Evolutionary conservation across 1,284 basidiomycete species (phyloP), one percentile per base, ranked within the genome.

Genomic region (Xerocomus nothofagi): DNA sequence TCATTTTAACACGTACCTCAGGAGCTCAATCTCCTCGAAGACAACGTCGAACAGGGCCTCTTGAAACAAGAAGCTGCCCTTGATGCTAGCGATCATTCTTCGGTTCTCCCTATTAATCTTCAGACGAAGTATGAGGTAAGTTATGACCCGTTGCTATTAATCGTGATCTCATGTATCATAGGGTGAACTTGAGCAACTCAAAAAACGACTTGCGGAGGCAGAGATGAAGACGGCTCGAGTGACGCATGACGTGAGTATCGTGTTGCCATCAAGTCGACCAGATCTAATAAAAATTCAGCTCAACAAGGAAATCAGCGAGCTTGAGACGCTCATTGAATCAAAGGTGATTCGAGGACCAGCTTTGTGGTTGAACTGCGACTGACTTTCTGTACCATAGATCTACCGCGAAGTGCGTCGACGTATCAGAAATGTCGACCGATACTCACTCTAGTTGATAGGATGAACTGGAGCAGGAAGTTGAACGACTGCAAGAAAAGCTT

Each of bases 291-390:
- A 51, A 27, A 12, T 55, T 20, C 59, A 93, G 89, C 79, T 93
- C 54, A 90, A 93, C 70, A 91, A 93, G 62, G 92, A 96, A 71
- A 90, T 96, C 44, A 82, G 85, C 44, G 92, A 96, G 66, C 77
- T 97, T 20, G 93, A 97, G 68, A 80, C 84, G 49, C 75, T 97
- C 38, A 84, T 96, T 31, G 93, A 97, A 69, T 82, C 90, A 49
- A 96, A 97, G 82, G 82, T 86, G 53, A 44, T 72, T 47, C 9
- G 8, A 29, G 24, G 44, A 47, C 9, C 9, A 23, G 26, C 12
- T 39, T 26, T n/a, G 30, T 31, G 26, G 11, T 37, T 17, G 20
- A 30, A 23, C 6, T 20, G 6, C 26, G 34, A 39, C 55, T 66
- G 17, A 70, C 33, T n/a, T 17, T 40, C 14, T 24, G 24, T 34